Evolutionary conservation across 148 eudicot genomes (phyloP), one percentile per base, ranked within the genome.

Genomic region (Vaccinium macrocarpon): DNA sequence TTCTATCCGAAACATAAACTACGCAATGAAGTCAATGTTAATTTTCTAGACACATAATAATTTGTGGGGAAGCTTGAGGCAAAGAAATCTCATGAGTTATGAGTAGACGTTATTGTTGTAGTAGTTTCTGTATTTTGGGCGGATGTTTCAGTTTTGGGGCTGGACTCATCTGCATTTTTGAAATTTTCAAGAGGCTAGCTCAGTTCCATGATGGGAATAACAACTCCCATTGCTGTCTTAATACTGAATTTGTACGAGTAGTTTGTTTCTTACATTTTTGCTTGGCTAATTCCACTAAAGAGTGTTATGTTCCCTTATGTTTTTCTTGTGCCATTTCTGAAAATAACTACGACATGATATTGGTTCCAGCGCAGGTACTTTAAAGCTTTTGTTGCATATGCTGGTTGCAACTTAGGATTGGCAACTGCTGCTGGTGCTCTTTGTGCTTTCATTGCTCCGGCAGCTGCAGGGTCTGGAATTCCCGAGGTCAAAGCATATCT

Each of bases 401-500:
- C 93, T 51, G 91, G 93, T 79, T 80, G 89, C 81, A 93, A 92
- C 82, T 32, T 92, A 51, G 62, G 86, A 48, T 90, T 95, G 83
- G 95, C 98, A 56, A 79, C 48, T 25, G 86, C 81, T 83, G 97
- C 95, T 62, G 95, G 82, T 70, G 85, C 86, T 15, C 90, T 93
- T 2, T 95, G 98, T 87, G 98, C 97, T 46, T 92, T 75, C 85
- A 85, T 93, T 55, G 94, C 98, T 25, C 98, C 98, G 12, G 95
- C 98, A 68, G 97, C 97, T 35, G 98, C 98, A 19, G 98, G 98
- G 2, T 93, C 98, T 82, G 98, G 97, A 21, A 95, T 95, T 68
- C 98, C 98, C 5, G 98, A 95, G 90, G 95, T 95, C 79, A 95
- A 95, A 90, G 98, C 98, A 61, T 95, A 93, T 87, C 95, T 93